Percentiles rank a stretch among this genome's conserved stretches.
Conservation (phyloP, 805 yeast species). For the Isabelozyma pseudorhagii region DNA sequence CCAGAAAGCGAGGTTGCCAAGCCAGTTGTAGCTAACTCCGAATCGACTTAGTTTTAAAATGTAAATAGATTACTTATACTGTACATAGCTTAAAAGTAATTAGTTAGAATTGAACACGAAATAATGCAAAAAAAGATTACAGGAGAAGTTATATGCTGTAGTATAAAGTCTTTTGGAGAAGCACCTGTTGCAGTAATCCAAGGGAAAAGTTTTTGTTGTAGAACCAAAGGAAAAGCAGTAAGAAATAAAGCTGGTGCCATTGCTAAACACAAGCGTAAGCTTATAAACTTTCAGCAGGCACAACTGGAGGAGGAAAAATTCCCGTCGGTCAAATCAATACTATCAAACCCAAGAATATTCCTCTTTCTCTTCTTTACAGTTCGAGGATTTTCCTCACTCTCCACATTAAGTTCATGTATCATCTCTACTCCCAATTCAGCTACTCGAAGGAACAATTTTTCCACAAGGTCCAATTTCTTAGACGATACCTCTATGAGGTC, state of each 20-base stretch:
- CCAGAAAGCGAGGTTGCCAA: constrained; percentile 3
- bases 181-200: too few relatives aligned
- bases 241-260: too few relatives aligned
- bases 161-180: too few relatives aligned
- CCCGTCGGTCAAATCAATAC: constrained; percentile 21
- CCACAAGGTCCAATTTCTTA: constrained; percentile 27
- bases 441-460: constrained; percentile 31
- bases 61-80: constrained; percentile 1
- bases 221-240: too few relatives aligned
- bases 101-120: background rate
- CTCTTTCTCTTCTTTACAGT: constrained; percentile 3
- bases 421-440: constrained; percentile 32
- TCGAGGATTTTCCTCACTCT: background rate
- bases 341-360: constrained; percentile 26
- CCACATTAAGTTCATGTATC: constrained; percentile 6
- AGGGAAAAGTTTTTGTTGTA: too few relatives aligned
- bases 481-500: constrained; percentile 33
- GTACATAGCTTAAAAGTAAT: constrained; percentile 6
- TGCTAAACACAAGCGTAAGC: too few relatives aligned
- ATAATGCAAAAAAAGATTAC: background rate
- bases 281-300: constrained; percentile 12
- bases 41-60: constrained; percentile 8
- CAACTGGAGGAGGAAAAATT: constrained; percentile 10
- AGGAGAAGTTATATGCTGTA: too few relatives aligned
- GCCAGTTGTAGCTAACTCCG: constrained; percentile 10